These are phyloP conservation scores for Cladorrhinum sp. DNA, from an alignment of 2,329 filamentous ascomycete genomes.

Conservation along the genomic window DNA sequence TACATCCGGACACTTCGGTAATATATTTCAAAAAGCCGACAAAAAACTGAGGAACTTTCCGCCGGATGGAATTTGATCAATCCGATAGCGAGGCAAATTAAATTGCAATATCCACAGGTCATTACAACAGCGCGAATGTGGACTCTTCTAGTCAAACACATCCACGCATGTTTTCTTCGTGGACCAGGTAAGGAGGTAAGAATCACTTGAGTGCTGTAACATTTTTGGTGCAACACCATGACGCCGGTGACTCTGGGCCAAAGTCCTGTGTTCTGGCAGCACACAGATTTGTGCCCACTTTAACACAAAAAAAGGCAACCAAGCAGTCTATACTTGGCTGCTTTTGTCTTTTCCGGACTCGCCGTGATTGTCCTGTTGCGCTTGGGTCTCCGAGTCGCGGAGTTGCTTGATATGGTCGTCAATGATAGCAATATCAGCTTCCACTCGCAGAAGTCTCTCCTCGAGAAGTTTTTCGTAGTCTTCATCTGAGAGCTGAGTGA, in stretches of 20 bases:
- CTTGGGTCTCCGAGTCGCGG: constrained; percentile 23
- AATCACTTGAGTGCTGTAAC: background rate
- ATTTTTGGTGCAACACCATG: background rate
- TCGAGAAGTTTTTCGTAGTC: constrained; percentile 68
- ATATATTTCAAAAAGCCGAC: background rate
- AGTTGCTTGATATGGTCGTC: constrained; percentile 66
- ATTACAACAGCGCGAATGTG: background rate
- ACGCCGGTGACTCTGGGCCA: background rate
- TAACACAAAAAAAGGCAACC: background rate
- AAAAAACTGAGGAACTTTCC: background rate
- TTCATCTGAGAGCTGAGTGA: constrained; percentile 65
- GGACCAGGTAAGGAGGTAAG: too few species aligned
- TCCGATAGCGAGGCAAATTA: background rate
- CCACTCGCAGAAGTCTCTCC: constrained; percentile 67
- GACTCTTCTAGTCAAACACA: background rate
- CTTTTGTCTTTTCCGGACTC: background rate
- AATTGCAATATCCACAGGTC: constrained; percentile 7
- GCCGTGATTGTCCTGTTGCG: background rate
- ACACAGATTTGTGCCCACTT: too few species aligned
- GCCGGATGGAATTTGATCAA: background rate
- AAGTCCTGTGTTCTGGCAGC: background rate
- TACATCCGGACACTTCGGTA: background rate
- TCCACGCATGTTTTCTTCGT: background rate
- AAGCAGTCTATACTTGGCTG: background rate
- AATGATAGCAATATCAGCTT: constrained; percentile 75